Evolutionary conservation across 1,284 basidiomycete genomes (phyloP), one percentile per base, ranked within the genome.

Genomic region (Pseudomicrostroma phylloplanum): DNA sequence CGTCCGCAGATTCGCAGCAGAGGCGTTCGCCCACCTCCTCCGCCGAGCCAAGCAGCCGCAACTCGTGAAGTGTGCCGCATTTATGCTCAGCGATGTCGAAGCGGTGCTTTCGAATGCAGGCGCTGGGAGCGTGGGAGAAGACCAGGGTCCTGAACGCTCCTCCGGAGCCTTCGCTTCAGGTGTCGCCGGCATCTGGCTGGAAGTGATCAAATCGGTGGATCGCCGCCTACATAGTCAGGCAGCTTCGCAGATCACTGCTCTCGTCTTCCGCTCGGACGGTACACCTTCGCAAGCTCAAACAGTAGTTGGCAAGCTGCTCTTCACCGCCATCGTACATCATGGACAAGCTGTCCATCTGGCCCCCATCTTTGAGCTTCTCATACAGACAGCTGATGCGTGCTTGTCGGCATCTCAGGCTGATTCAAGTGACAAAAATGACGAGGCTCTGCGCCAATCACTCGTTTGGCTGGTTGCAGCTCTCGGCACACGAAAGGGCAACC

Each of bases 21-120:
- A 79, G 59, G 76, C 77, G 0, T 69, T 79, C 26, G 74, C 76
- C 1, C 73, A 78, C 53, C 70, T 79, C 15, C 62, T 78, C 6
- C 72, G 77, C 57, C 77, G 73, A 62, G 71, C 73, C 13, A 64
- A 72, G 9, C 63, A 58, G 12, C 55, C 49, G 1, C 71, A 76
- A 53, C 65, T 79, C 23, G 58, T 61, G 25, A 63, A 61, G 25
- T 64, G 77, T 25, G 63, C 65, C 11, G 36, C 61, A 7, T 57
- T 61, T 49, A 76, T 79, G 67, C 59, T 72, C 21, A 46, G 53
- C 19, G 74, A 76, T 36, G 59, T 71, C 17, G 59, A 59, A 49
- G 64, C 56, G 9, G 67, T 70, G 71, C 60, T 72, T 36, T 12
- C 36, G 19, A n/a, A 25, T 2, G 21, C 36, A 8, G 13, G 12